Percentiles rank a stretch among this genome's conserved stretches.
Evolutionary conservation across 139 green algal species (phyloP).

Genomic region (Micractinium sp.): DNA sequence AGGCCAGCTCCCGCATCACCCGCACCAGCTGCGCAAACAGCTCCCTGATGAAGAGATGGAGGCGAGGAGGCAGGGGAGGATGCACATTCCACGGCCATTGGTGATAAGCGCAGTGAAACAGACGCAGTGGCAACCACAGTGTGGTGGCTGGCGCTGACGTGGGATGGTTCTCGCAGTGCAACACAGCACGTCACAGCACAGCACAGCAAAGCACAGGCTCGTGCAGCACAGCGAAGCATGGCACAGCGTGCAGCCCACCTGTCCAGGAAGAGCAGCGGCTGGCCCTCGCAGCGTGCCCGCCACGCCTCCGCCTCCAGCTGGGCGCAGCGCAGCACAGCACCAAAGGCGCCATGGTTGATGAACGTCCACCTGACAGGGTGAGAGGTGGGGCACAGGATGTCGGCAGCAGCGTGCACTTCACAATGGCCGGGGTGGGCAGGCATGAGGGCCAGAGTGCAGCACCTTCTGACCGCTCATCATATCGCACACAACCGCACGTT

Average conservation of each 20-base stretch:
- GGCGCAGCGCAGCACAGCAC: slow-evolving; percentile 49
- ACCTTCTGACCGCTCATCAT: no score
- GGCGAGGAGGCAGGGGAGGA: background rate
- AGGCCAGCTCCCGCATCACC: slow-evolving; percentile 60
- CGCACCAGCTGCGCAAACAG: slow-evolving; percentile 65
- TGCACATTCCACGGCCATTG: background rate
- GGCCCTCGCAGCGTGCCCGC: slow-evolving; percentile 66
- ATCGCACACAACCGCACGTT: no score
- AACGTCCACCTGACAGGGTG: slow-evolving; percentile 48
- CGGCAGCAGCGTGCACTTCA: background rate
- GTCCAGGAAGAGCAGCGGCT: slow-evolving; percentile 72
- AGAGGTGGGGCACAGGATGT: background rate
- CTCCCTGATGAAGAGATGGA: slow-evolving; percentile 45
- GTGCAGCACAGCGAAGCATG: background rate
- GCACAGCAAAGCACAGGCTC: background rate
- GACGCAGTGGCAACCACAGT: no score
- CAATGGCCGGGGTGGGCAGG: background rate
- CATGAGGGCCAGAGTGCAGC: background rate
- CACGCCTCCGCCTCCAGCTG: slow-evolving; percentile 56
- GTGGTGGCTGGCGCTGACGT: no score
- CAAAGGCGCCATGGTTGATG: slow-evolving; percentile 78
- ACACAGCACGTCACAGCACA: background rate
- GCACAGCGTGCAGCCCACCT: background rate
- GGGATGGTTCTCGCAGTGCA: background rate
- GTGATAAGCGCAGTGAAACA: no score